These are phyloP conservation scores for Lasiodiplodia sp. DNA, from an alignment of 2,329 filamentous ascomycete species.

Conservation along the genomic window DNA sequence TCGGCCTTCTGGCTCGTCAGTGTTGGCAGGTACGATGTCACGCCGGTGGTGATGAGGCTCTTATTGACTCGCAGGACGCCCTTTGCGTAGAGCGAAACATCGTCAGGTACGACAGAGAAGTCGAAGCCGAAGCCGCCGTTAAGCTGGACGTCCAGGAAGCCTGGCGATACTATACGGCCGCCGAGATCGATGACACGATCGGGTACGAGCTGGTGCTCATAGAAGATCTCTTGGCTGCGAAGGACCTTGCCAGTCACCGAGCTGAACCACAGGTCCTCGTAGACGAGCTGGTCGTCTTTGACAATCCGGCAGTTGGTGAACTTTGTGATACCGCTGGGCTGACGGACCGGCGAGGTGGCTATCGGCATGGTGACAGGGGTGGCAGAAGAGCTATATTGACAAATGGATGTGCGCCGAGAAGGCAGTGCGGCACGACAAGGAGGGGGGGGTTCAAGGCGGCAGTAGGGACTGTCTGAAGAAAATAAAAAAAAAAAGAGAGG, in stretches of 20 bases:
- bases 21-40: slow-evolving; percentile 88
- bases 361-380: slow-evolving; percentile 46
- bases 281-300: slow-evolving; percentile 70
- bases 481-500: slow-evolving; percentile 3
- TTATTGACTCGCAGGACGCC: slow-evolving; percentile 75
- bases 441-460: background rate
- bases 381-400: background rate
- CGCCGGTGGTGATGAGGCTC: slow-evolving; percentile 76
- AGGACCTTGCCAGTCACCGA: slow-evolving; percentile 82
- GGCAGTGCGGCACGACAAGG: background rate
- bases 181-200: slow-evolving; percentile 80
- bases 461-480: slow-evolving; percentile 6
- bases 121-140: slow-evolving; percentile 95
- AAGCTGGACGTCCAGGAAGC: slow-evolving; percentile 89
- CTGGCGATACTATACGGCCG: slow-evolving; percentile 83
- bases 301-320: slow-evolving; percentile 88
- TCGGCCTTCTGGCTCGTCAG: slow-evolving; percentile 81
- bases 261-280: slow-evolving; percentile 88
- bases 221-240: slow-evolving; percentile 70
- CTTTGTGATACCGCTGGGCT: slow-evolving; percentile 70
- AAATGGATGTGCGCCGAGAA: background rate
- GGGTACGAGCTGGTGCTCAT: slow-evolving; percentile 71
- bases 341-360: slow-evolving; percentile 31
- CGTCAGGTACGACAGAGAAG: slow-evolving; percentile 78
- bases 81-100: slow-evolving; percentile 73